These are phyloP conservation scores for Otatea glauca DNA, from an alignment of 176 grass and related monocot genomes.

Conservation along the genomic window DNA sequence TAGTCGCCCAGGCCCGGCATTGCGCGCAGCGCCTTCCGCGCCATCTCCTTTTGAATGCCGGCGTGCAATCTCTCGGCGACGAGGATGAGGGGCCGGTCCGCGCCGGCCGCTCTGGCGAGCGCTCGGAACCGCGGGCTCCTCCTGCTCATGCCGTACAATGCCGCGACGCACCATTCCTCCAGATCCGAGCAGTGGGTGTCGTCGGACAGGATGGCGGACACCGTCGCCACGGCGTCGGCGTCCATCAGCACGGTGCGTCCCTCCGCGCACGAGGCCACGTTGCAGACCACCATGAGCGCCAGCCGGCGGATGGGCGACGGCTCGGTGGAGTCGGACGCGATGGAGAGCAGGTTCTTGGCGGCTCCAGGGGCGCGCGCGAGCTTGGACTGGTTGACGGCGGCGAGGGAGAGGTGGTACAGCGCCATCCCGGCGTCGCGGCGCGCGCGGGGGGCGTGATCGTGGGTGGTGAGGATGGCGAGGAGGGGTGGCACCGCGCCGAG, in stretches of 20 bases:
- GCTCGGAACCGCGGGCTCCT: constrained; percentile 67
- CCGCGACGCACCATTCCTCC: constrained; percentile 62
- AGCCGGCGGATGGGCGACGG: constrained; percentile 42
- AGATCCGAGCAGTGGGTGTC: not conserved
- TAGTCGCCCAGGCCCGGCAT: constrained; percentile 24
- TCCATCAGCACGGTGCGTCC: constrained; percentile 67
- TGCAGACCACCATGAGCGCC: constrained; percentile 70
- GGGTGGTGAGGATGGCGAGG: constrained; percentile 50
- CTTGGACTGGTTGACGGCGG: constrained; percentile 59
- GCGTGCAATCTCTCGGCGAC: constrained; percentile 18
- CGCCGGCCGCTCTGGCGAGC: constrained; percentile 63
- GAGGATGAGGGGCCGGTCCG: constrained; percentile 57
- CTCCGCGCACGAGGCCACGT: constrained; percentile 58
- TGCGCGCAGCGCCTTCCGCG: constrained; percentile 49
- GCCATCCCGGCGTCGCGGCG: constrained; percentile 66
- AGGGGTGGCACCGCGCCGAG: constrained; percentile 65
- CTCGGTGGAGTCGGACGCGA: constrained; percentile 42
- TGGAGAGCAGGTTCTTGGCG: constrained; percentile 41
- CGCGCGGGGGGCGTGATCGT: constrained; percentile 38
- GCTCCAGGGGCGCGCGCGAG: constrained; percentile 54
- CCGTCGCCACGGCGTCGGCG: constrained; percentile 45
- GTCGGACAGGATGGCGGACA: constrained; percentile 47
- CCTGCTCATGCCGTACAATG: constrained; percentile 73
- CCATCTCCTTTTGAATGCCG: constrained; percentile 60
- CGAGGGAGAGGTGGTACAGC: constrained; percentile 70